Conservation (phyloP, 805 yeast genomes). For the Candida stauntonica region DNA sequence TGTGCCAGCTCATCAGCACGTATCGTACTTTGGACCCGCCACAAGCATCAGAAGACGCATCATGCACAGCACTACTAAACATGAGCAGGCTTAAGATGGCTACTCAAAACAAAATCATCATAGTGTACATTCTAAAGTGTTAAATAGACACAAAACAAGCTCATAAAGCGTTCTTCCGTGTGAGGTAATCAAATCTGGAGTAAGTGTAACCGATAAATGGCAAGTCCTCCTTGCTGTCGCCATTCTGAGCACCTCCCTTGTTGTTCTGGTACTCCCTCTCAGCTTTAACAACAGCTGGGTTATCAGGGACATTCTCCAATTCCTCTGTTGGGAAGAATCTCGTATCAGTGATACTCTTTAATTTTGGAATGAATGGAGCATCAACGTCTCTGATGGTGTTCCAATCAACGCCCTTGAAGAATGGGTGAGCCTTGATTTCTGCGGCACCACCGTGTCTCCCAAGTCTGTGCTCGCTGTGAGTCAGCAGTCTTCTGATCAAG, state of each 20-base stretch:
- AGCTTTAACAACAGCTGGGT: slow-evolving; percentile 68
- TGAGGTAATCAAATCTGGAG: slow-evolving; percentile 88
- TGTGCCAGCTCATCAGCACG: no score
- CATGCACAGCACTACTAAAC: no score
- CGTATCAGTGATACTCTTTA: slow-evolving; percentile 91
- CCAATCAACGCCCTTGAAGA: slow-evolving; percentile 88
- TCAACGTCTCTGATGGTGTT: slow-evolving; percentile 58
- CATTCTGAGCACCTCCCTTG: slow-evolving; percentile 35
- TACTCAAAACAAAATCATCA: slow-evolving; percentile 25
- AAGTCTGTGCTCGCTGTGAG: slow-evolving; percentile 77
- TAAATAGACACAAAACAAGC: neutral
- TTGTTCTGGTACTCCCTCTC: slow-evolving; percentile 56
- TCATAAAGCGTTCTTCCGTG: slow-evolving; percentile 56
- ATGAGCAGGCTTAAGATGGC: no score
- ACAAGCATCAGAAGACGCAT: no score
- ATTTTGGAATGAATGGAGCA: slow-evolving; percentile 95
- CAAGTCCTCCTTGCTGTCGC: slow-evolving; percentile 73
- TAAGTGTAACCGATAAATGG: slow-evolving; percentile 98
- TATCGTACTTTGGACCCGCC: no score
- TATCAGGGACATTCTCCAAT: slow-evolving; percentile 89
- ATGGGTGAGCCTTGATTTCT: slow-evolving; percentile 72
- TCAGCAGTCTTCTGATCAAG: slow-evolving; percentile 81
- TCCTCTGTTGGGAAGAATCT: slow-evolving; percentile 98
- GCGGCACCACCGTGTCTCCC: slow-evolving; percentile 54
- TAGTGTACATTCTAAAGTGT: slow-evolving; percentile 4